A percentile compares a stretch with the other conserved stretches of the same genome.
Conservation (phyloP, 2,329 filamentous ascomycete species). For the Pestalotiopsis fici region DNA sequence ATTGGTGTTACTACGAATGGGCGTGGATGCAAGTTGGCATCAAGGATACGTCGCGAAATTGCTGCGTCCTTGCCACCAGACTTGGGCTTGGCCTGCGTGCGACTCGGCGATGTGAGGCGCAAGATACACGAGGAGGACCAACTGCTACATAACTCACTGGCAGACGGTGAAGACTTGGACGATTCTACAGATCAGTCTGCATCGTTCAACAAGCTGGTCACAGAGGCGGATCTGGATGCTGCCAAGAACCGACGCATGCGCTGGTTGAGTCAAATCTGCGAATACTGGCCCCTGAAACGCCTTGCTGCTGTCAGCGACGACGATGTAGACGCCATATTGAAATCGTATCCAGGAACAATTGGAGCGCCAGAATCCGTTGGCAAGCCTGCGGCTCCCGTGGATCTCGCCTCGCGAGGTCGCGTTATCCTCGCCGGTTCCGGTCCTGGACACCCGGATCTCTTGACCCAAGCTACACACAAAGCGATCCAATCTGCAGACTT, state of each 20-base stretch:
- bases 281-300: slow-evolving; percentile 92
- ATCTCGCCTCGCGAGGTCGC: slow-evolving; percentile 49
- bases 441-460: slow-evolving; percentile 87
- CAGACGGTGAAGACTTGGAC: slow-evolving; percentile 45
- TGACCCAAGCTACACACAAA: slow-evolving; percentile 80
- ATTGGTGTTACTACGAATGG: slow-evolving; percentile 96
- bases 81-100: slow-evolving; percentile 75
- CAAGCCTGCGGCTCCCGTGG: slow-evolving; percentile 13
- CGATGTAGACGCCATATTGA: slow-evolving; percentile 77
- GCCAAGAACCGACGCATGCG: slow-evolving; percentile 81
- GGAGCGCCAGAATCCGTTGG: slow-evolving; percentile 15
- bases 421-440: slow-evolving; percentile 91
- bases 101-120: slow-evolving; percentile 72
- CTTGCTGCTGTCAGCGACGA: slow-evolving; percentile 78
- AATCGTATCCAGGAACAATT: slow-evolving; percentile 58
- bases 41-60: slow-evolving; percentile 85
- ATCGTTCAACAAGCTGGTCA: slow-evolving; percentile 81
- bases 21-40: slow-evolving; percentile 89
- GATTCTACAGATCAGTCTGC: slow-evolving; percentile 75
- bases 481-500: slow-evolving; percentile 75
- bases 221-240: slow-evolving; percentile 70
- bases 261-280: slow-evolving; percentile 95
- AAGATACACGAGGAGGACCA: slow-evolving; percentile 76
- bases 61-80: slow-evolving; percentile 74
- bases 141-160: slow-evolving; percentile 28